Base-by-base conservation (phyloP, 2,329 filamentous ascomycete species). In the Exserohilum turcica region DNA sequence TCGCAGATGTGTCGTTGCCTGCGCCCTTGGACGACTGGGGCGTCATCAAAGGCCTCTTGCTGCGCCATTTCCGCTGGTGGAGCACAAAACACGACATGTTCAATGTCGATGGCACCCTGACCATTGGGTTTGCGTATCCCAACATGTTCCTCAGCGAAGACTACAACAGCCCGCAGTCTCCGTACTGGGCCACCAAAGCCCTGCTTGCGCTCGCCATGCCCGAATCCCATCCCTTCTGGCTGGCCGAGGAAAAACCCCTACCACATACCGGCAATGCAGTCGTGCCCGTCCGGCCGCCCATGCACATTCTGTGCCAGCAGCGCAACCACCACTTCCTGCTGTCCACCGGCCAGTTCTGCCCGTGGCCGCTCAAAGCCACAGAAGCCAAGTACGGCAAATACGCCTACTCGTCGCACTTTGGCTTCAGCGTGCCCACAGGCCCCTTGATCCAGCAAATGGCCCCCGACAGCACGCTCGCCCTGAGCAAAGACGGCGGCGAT, bases 111-210 rank as follows among this genome's bases (percentile, higher is more conserved):
- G 80, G 80, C 0, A 81, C 79, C 0, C 37, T 83, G 15, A 82
- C 76, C 2, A 80, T 83, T 31, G 81, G 75, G 9, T 79, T 74
- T 44, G 61, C 71, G 1, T 78, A 76, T 32, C 74, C 75, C 8
- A 84, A 84, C 56, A 82, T 82, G 78, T 84, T 79, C 59, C 76
- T 84, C 75, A 72, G 74, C 31, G 82, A 84, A 61, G 79, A 83
- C 56, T 84, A 84, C 64, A 84, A 84, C 60, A 84, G 82, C 1
- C 80, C 82, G 0, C 82, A 84, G 54, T 84, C 81, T 0, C 73
- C 77, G 0, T 84, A 84, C 59, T 84, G 82, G 82, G 78, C 76
- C 6, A 65, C 84, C 18, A 84, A 84, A 51, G 77, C 78, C 0
- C 75, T 84, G 3, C 67, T 82, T 0, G 75, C 74, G 0, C 64